Evolutionary conservation across 495 filamentous ascomycete genomes (phyloP).

Genomic region (Hapsidospora chrysogenum): DNA sequence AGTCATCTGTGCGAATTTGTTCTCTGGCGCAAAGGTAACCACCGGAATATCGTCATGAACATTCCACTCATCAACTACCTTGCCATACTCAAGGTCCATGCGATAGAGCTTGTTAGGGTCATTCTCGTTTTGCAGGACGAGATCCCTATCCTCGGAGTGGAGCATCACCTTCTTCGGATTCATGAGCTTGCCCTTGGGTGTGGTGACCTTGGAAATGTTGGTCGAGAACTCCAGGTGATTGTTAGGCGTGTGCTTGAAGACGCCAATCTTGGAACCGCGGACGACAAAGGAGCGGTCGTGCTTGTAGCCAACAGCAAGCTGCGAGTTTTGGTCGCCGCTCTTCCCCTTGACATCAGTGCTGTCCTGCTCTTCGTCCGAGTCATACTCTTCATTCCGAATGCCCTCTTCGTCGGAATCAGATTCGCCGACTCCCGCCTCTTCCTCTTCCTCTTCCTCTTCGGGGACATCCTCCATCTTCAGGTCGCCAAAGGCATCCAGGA

Average conservation of each 20-base stretch:
- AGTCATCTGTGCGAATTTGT: constrained; percentile 97
- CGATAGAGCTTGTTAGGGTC: constrained; percentile 89
- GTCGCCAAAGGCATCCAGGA: constrained; percentile 90
- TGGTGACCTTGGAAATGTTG: constrained; percentile 89
- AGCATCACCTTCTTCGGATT: constrained; percentile 97
- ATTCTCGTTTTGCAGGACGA: constrained; percentile 75
- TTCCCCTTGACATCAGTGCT: constrained; percentile 54
- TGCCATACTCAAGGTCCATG: constrained; percentile 96
- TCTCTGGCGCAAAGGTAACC: constrained; percentile 79
- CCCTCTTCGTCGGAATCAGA: constrained; percentile 48
- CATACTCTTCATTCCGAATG: constrained; percentile 47
- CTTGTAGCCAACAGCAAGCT: constrained; percentile 96
- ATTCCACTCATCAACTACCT: constrained; percentile 99
- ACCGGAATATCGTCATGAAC: constrained; percentile 96
- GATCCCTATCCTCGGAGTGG: constrained; percentile 77
- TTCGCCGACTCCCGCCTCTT: constrained; percentile 46
- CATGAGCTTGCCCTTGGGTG: constrained; percentile 73
- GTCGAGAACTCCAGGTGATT: constrained; percentile 95
- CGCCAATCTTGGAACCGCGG: constrained; percentile 90
- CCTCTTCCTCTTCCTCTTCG: constrained; percentile 39
- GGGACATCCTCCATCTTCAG: constrained; percentile 73
- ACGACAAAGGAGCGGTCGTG: constrained; percentile 95
- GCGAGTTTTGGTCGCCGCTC: constrained; percentile 69
- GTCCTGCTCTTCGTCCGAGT: constrained; percentile 82
- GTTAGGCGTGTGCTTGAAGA: constrained; percentile 90